Conservation (phyloP, 2,329 filamentous ascomycete genomes). For the Escovopsis weberi region DNA sequence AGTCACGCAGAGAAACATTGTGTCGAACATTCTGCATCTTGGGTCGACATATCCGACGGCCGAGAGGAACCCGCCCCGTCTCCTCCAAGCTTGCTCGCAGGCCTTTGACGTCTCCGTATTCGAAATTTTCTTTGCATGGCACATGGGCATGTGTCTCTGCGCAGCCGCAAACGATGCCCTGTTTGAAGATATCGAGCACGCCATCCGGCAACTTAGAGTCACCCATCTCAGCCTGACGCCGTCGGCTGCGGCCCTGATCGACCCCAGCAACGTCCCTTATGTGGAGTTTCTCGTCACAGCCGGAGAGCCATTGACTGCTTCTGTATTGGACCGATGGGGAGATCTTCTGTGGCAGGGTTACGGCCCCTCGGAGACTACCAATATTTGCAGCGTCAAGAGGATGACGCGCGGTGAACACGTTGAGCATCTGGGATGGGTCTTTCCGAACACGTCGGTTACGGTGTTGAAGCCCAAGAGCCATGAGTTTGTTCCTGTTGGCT, state of each 20-base stretch:
- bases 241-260: slow-evolving; percentile 64
- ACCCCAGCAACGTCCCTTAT: slow-evolving; percentile 50
- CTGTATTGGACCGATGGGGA: slow-evolving; percentile 56
- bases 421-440: slow-evolving; percentile 61
- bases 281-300: slow-evolving; percentile 69
- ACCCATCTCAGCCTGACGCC: slow-evolving; percentile 80
- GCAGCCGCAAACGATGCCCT: slow-evolving; percentile 59
- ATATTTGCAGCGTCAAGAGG: slow-evolving; percentile 65
- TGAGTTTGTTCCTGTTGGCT: slow-evolving; percentile 49
- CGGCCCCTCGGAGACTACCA: slow-evolving; percentile 74
- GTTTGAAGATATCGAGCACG: slow-evolving; percentile 55
- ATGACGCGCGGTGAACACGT: slow-evolving; percentile 44
- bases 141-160: slow-evolving; percentile 63
- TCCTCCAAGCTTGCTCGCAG: slow-evolving; percentile 73
- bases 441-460: slow-evolving; percentile 63
- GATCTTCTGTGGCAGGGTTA: slow-evolving; percentile 64
- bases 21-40: slow-evolving; percentile 59
- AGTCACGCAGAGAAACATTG: slow-evolving; percentile 60
- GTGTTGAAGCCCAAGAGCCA: slow-evolving; percentile 36
- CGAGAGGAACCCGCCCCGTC: slow-evolving; percentile 28
- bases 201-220: slow-evolving; percentile 47
- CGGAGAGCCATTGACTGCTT: slow-evolving; percentile 63
- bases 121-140: slow-evolving; percentile 80
- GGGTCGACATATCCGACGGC: slow-evolving; percentile 48
- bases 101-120: slow-evolving; percentile 83